Conservation (phyloP, 2,329 filamentous ascomycete species). For the Pseudocercospora fijiensis region DNA sequence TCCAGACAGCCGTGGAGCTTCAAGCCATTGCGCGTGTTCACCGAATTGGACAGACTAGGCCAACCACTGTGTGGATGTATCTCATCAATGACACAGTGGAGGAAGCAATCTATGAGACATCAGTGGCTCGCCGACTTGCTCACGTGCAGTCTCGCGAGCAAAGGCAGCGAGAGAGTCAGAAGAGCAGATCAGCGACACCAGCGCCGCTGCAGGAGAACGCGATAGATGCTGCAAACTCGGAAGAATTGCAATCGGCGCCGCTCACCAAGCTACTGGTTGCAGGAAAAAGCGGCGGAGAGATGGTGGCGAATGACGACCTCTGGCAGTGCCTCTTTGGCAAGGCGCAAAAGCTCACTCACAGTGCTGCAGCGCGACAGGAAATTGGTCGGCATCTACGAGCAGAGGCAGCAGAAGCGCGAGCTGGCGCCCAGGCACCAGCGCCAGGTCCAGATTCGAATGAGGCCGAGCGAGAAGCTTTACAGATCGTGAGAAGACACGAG, state of each 20-base stretch:
- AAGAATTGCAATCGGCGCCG: slow-evolving; percentile 73
- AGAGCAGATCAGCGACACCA: slow-evolving; percentile 32
- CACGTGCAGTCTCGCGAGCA: slow-evolving; percentile 59
- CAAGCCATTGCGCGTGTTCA: slow-evolving; percentile 95
- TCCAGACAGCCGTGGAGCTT: slow-evolving; percentile 90
- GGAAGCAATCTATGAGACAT: slow-evolving; percentile 85
- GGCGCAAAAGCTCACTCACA: slow-evolving; percentile 32
- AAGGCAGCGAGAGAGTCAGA: slow-evolving; percentile 28
- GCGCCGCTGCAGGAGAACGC: slow-evolving; percentile 50
- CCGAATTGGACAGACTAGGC: slow-evolving; percentile 82
- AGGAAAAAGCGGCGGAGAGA: slow-evolving; percentile 70
- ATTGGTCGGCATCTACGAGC: slow-evolving; percentile 53
- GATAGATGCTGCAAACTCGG: slow-evolving; percentile 79
- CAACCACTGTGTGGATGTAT: slow-evolving; percentile 95
- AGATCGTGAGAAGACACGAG: neutral
- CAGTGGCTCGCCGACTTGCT: slow-evolving; percentile 72
- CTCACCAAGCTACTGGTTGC: slow-evolving; percentile 70
- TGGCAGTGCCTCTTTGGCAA: slow-evolving; percentile 85
- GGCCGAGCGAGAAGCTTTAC: neutral
- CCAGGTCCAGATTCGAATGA: neutral
- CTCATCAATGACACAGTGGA: slow-evolving; percentile 89
- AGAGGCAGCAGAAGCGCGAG: slow-evolving; percentile 52
- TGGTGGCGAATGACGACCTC: slow-evolving; percentile 73
- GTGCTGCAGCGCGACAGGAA: slow-evolving; percentile 40
- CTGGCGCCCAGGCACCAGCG: slow-evolving; percentile 2